These are phyloP conservation scores for Lizonia empirigonia DNA, from an alignment of 2,329 filamentous ascomycete genomes.

Conservation along the genomic window DNA sequence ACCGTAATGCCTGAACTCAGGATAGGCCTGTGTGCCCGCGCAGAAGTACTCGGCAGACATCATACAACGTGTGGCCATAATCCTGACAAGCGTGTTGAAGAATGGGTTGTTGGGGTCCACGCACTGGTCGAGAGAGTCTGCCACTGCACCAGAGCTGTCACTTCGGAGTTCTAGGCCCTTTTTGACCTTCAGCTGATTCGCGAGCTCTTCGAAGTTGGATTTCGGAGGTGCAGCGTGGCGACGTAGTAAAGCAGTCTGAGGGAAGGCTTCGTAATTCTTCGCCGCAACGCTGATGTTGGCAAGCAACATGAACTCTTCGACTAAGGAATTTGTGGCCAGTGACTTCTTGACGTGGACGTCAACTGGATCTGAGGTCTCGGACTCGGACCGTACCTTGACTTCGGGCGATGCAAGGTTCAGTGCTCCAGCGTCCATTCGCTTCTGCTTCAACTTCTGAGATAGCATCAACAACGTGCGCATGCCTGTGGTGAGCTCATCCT, in stretches of 20 bases:
- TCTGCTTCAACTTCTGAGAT: slow-evolving; percentile 91
- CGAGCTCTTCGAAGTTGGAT: slow-evolving; percentile 94
- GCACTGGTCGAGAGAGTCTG: slow-evolving; percentile 87
- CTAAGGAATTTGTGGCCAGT: slow-evolving; percentile 94
- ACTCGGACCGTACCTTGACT: slow-evolving; percentile 93
- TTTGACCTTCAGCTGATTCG: slow-evolving; percentile 88
- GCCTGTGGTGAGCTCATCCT: slow-evolving; percentile 85
- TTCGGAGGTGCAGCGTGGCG: slow-evolving; percentile 91
- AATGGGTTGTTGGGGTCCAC: slow-evolving; percentile 82
- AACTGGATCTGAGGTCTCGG: slow-evolving; percentile 92
- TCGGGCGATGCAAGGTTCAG: slow-evolving; percentile 97
- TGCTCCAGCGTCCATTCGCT: slow-evolving; percentile 91
- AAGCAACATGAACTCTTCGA: slow-evolving; percentile 99
- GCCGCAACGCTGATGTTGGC: slow-evolving; percentile 94
- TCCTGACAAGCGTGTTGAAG: slow-evolving; percentile 97
- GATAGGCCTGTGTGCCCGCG: slow-evolving; percentile 87
- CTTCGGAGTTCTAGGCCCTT: slow-evolving; percentile 78
- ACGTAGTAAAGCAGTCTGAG: slow-evolving; percentile 91
- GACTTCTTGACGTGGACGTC: slow-evolving; percentile 95
- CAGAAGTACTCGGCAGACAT: slow-evolving; percentile 99
- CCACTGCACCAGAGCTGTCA: slow-evolving; percentile 90
- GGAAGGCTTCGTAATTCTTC: slow-evolving; percentile 89
- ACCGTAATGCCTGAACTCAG: slow-evolving; percentile 96
- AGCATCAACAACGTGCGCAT: slow-evolving; percentile 87
- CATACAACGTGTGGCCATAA: slow-evolving; percentile 98